phyloP scores from a whole-genome alignment of 192 early-diverging fungal species.

The Jimgerdemannia lactiflua region DNA sequence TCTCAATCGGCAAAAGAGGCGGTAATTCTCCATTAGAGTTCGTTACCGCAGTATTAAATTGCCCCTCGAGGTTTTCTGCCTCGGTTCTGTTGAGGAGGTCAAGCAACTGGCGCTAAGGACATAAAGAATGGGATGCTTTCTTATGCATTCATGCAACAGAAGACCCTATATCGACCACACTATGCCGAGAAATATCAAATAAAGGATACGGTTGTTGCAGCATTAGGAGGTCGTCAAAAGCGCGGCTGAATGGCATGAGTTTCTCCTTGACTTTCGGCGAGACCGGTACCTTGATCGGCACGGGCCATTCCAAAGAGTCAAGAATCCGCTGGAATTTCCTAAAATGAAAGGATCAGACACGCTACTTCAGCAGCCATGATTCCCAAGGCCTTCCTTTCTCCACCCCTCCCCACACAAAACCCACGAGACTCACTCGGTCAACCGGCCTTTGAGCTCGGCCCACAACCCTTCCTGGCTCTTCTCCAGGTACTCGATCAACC shows the following conservation, averaged over 20 bases:
- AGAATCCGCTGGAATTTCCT: too few relatives aligned
- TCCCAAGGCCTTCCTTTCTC: background rate
- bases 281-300: too few relatives aligned
- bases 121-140: conserved; percentile 10
- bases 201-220: too few relatives aligned
- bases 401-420: background rate
- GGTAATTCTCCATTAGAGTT: conserved; percentile 24
- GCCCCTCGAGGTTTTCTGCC: conserved; percentile 7
- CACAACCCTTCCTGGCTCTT: conserved; percentile 30
- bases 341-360: too few relatives aligned
- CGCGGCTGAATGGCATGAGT: too few relatives aligned
- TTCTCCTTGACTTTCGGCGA: too few relatives aligned
- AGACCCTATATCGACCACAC: background rate
- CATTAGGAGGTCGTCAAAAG: too few relatives aligned
- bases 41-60: conserved; percentile 12
- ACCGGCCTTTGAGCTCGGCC: conserved; percentile 38
- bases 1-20: conserved; percentile 45
- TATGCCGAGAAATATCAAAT: too few relatives aligned
- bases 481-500: conserved; percentile 33
- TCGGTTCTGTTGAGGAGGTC: conserved; percentile 17
- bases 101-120: conserved; percentile 14
- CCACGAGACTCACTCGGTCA: conserved; percentile 38
- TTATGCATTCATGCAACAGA: conserved; percentile 13
- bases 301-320: too few relatives aligned
- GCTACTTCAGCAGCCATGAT: too few relatives aligned